phyloP scores from a whole-genome alignment of 1,139 yeast genomes.

The Blastobotrys capitulatus region DNA sequence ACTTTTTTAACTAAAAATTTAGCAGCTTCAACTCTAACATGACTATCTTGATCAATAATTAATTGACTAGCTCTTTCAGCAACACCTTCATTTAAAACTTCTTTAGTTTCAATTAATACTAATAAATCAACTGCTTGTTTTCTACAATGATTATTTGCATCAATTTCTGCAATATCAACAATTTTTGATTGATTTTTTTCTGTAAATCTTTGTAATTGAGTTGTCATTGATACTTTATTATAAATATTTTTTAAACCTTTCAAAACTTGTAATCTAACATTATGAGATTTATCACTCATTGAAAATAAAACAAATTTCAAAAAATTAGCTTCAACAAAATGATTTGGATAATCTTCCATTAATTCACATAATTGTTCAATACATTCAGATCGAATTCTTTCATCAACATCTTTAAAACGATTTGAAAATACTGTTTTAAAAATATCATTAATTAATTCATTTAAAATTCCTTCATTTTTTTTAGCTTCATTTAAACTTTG shows the following conservation, averaged over 20 bases:
- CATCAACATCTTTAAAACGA: conserved; percentile 78
- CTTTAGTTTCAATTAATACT: conserved; percentile 4
- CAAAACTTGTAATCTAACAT: conserved; percentile 62
- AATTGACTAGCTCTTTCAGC: conserved; percentile 6
- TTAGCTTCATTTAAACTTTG: conserved; percentile 29
- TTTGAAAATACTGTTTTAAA: conserved; percentile 64
- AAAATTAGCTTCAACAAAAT: conserved; percentile 62
- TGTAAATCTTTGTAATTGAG: conserved; percentile 63
- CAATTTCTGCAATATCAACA: conserved; percentile 54
- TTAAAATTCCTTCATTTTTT: conserved; percentile 48
- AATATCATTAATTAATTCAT: conserved; percentile 58
- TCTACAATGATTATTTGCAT: conserved; percentile 51
- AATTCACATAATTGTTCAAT: conserved; percentile 15
- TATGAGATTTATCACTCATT: conserved; percentile 59
- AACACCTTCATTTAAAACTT: conserved; percentile 4
- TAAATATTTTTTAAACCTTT: conserved; percentile 46
- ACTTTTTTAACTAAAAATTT: conserved; percentile 21
- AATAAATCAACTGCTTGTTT: conserved; percentile 44
- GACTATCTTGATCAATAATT: conserved; percentile 32
- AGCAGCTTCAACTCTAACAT: conserved; percentile 32
- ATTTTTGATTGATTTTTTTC: conserved; percentile 63
- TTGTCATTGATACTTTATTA: conserved; percentile 39
- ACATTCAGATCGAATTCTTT: conserved; percentile 64
- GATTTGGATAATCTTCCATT: conserved; percentile 58
- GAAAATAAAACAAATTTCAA: conserved; percentile 82